These are phyloP conservation scores for Chlorociboria aeruginascens DNA, from an alignment of 495 filamentous ascomycete genomes.

Conservation along the genomic window DNA sequence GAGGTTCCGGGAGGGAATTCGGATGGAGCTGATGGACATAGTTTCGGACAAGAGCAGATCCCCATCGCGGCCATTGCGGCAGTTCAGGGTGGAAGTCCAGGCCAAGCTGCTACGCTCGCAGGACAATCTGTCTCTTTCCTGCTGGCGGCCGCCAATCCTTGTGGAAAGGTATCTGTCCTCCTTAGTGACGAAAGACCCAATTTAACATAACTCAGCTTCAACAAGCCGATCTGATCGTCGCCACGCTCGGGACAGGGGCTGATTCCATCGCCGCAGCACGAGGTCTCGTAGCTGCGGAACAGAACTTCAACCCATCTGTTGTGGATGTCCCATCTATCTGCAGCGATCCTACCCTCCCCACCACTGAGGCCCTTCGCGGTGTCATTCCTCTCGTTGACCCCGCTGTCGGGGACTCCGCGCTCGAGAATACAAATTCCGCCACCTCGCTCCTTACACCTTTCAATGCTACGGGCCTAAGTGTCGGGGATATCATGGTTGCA, in stretches of 20 bases:
- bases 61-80: conserved; percentile 14
- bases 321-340: conserved; percentile 43
- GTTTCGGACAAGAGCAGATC: conserved; percentile 17
- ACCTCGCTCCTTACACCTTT: conserved; percentile 37
- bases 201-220: conserved; percentile 22
- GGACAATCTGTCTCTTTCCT: conserved; percentile 14
- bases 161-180: conserved; percentile 5
- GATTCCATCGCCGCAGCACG: conserved; percentile 43
- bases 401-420: conserved; percentile 35
- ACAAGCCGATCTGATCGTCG: conserved; percentile 45
- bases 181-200: background rate
- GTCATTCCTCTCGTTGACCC: conserved; percentile 51
- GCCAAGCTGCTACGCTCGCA: conserved; percentile 13
- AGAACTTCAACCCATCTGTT: conserved; percentile 54
- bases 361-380: conserved; percentile 42
- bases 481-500: conserved; percentile 39
- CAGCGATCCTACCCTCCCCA: conserved; percentile 41
- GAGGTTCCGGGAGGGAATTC: background rate
- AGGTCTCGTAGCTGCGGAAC: conserved; percentile 49
- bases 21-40: background rate
- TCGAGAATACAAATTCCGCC: conserved; percentile 41
- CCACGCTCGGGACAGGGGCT: conserved; percentile 37
- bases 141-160: conserved; percentile 17
- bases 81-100: conserved; percentile 7
- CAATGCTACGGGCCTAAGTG: conserved; percentile 36